Conservation (phyloP, 352 stramenopile genomes). For the Plasmopara muralis region DNA sequence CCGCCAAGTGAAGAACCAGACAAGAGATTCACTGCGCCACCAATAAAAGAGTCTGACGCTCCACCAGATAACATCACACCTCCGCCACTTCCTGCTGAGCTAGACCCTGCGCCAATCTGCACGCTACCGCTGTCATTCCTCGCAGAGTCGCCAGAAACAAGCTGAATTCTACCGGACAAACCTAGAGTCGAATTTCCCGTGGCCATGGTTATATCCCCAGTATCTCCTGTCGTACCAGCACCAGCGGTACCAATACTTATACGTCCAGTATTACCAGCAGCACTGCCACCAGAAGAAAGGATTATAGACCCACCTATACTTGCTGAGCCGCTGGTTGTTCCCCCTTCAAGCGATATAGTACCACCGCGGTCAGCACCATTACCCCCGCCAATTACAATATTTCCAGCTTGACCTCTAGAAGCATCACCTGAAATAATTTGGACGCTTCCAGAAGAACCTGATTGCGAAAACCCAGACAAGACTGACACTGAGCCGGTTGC, state of each 20-base stretch:
- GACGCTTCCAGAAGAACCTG: constrained; percentile 17
- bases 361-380: constrained; percentile 18
- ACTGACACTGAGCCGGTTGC: constrained; percentile 23
- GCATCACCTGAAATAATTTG: constrained; percentile 24
- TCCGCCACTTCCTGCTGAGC: constrained; percentile 13
- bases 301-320: constrained; percentile 17
- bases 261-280: constrained; percentile 12
- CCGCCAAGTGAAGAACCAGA: constrained; percentile 11
- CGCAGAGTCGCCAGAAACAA: constrained; percentile 10
- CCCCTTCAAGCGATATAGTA: constrained; percentile 21
- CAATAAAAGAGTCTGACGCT: constrained; percentile 7
- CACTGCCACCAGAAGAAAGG: constrained; percentile 18
- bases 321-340: constrained; percentile 9
- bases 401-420: constrained; percentile 16
- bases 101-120: constrained; percentile 10
- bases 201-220: constrained; percentile 13
- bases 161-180: constrained; percentile 10
- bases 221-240: constrained; percentile 7
- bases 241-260: constrained; percentile 10
- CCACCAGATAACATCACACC: constrained; percentile 12
- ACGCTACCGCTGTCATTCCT: constrained; percentile 13
- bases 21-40: constrained; percentile 12
- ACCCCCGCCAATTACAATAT: constrained; percentile 22
- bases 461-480: constrained; percentile 12
- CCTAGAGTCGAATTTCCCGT: constrained; percentile 12